phyloP scores from a whole-genome alignment of 495 filamentous ascomycete species.

The Articulospora tetracladia region DNA sequence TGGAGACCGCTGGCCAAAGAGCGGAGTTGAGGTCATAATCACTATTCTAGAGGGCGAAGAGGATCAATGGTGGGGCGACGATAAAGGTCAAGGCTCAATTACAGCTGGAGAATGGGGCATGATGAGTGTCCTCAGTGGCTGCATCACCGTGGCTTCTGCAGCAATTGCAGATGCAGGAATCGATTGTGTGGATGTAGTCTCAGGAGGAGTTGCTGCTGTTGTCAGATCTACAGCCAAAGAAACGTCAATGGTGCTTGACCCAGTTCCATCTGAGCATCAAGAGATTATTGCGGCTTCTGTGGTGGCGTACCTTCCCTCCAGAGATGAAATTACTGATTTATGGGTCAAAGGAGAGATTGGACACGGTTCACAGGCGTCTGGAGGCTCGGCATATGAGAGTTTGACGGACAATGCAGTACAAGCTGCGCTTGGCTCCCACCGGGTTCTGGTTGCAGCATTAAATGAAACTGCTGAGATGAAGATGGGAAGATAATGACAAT shows the following conservation, averaged over 20 bases:
- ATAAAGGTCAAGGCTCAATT: conserved; percentile 13
- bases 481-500: conserved; percentile 14
- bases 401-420: conserved; percentile 62
- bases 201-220: conserved; percentile 84
- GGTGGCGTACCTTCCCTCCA: conserved; percentile 80
- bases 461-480: conserved; percentile 28
- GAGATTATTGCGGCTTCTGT: conserved; percentile 76
- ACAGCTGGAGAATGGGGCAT: conserved; percentile 57
- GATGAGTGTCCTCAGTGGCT: conserved; percentile 89
- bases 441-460: conserved; percentile 46
- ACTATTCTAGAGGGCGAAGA: conserved; percentile 89
- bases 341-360: conserved; percentile 83
- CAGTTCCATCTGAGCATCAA: conserved; percentile 75
- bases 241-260: conserved; percentile 70
- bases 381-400: conserved; percentile 35
- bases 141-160: conserved; percentile 92
- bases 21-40: conserved; percentile 85
- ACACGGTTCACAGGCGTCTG: conserved; percentile 25
- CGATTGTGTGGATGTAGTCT: conserved; percentile 88
- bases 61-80: conserved; percentile 59
- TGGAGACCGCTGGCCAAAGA: conserved; percentile 94
- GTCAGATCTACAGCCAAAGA: conserved; percentile 39
- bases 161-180: conserved; percentile 94
- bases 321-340: conserved; percentile 89
- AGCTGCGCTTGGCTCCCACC: conserved; percentile 54